Conservation (phyloP, 305 asterid genomes). For the Fraxinus nigra region DNA sequence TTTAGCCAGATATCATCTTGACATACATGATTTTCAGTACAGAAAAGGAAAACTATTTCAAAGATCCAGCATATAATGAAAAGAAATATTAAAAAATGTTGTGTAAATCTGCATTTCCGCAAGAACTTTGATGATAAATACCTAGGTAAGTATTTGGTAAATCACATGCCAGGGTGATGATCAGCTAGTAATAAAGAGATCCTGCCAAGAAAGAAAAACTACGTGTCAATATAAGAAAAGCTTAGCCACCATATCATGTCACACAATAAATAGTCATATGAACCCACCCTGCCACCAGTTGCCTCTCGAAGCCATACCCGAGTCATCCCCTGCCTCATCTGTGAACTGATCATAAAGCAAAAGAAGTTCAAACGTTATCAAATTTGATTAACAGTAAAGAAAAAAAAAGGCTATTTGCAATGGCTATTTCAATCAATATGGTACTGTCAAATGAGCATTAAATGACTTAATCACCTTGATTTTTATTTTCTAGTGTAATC, state of each 20-base stretch:
- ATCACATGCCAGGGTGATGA: constrained; percentile 24
- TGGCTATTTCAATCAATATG: not conserved
- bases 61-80: not conserved
- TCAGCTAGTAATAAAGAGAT: constrained; percentile 68
- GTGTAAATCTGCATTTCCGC: not conserved
- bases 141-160: constrained; percentile 39
- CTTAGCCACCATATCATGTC: not conserved
- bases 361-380: not conserved
- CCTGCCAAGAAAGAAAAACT: constrained; percentile 39
- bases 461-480: not conserved
- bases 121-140: constrained; percentile 16
- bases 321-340: constrained; percentile 67
- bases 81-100: not conserved
- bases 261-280: not conserved
- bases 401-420: not conserved
- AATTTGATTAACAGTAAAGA: not conserved
- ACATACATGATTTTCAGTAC: not conserved
- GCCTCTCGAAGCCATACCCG: constrained; percentile 74
- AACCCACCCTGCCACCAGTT: constrained; percentile 90
- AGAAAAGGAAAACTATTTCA: not conserved
- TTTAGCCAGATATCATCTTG: not conserved
- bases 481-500: not conserved
- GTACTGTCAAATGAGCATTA: not conserved
- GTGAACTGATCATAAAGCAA: constrained; percentile 36
- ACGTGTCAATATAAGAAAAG: not conserved